Base-by-base conservation (phyloP, 495 filamentous ascomycete genomes). In the Aeminium ludgeri region DNA sequence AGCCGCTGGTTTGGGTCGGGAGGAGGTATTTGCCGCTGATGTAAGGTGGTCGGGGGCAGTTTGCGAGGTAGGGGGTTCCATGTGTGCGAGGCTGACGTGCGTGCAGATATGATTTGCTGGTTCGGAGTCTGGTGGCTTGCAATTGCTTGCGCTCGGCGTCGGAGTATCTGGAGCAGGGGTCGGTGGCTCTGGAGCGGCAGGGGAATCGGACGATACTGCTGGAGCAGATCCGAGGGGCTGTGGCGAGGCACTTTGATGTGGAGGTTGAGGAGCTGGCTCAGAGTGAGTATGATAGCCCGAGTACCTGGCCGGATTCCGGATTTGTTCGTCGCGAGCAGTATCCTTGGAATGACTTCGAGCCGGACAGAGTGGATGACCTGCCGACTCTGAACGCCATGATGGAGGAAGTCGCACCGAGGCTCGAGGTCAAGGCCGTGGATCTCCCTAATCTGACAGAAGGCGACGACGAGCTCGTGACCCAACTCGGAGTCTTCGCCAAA, bases 341-440 rank as follows among this genome's bases (percentile, higher is more conserved):
- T 58, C 82, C 86, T 11, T 97, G 89, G 89, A 96, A 96, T 55
- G 53, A 64, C 16, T 68, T 89, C 51, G 91, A 97, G 53, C 86
- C 85, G 0, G 75, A 96, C 56, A 73, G 89, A 35, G 80, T 83
- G 49, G 72, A 75, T 0, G 60, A 72, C 4, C 59, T 96, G 13
- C 49, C 60, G 0, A 59, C 73, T 16, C 59, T 94, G 25, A 94
- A 93, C 55, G 51, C 60, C 23, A 59, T 73, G 45, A 65, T 94
- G 44, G 54, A 62, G 12, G 60, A 61, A 0, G 69, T 78, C 10
- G 83, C 82, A 6, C 78, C 82, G 0, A 75, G 75, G 42, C 69
- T 71, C 43, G 78, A 80, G 41, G 78, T 91, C 12, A 67, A 68
- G 19, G 80, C 78, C 15, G 74, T 81, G 0, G 65, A 72, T 12